Evolutionary conservation across 2,329 filamentous ascomycete species (phyloP), one percentile per base, ranked within the genome.

Genomic region (Ascochyta rabiei): DNA sequence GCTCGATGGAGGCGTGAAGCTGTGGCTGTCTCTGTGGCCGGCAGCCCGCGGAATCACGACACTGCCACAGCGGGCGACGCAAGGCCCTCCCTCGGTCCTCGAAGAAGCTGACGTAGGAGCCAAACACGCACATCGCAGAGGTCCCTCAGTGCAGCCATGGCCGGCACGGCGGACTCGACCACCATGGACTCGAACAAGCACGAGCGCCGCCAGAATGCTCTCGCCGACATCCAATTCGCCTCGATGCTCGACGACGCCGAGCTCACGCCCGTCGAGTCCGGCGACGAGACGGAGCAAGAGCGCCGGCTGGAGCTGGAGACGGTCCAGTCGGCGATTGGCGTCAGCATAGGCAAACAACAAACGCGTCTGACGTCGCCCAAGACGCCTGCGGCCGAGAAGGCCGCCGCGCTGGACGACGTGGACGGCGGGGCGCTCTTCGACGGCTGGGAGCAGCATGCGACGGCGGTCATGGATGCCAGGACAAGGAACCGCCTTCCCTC

Each of bases 371-470:
- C 79, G 31, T 83, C 83, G 16, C 80, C 83, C 9, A 77, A 78
- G 37, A 86, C 84, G 4, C 84, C 84, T 1, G 82, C 81, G 9
- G 80, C 80, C 18, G 84, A 86, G 66, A 87, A 86, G 68, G 80
- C 77, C n/a, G 81, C 82, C 2, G 80, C 80, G 2, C 72, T 87
- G 62, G 81, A 84, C 56, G 74, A 77, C 30, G 60, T 65, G 15
- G 70, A 72, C 18, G 74, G 75, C 28, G 79, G 78, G 4, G 77
- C 71, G 15, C 80, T 83, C 60, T 84, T 85, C 56, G 75, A 76
- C 2, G 68, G 74, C 34, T 75, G 74, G 46, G 72, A 78, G 44
- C 60, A 66, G 10, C 43, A 42, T 16, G 47, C 46, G 10, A 52
- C 52, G 18, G 47, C 52, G 12, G 48, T 48, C 1, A 55, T 58